Percentiles rank a stretch among this genome's conserved stretches.
These are phyloP conservation scores for Phytophthora syringae DNA, from an alignment of 352 stramenopile genomes.

Conservation along the genomic window DNA sequence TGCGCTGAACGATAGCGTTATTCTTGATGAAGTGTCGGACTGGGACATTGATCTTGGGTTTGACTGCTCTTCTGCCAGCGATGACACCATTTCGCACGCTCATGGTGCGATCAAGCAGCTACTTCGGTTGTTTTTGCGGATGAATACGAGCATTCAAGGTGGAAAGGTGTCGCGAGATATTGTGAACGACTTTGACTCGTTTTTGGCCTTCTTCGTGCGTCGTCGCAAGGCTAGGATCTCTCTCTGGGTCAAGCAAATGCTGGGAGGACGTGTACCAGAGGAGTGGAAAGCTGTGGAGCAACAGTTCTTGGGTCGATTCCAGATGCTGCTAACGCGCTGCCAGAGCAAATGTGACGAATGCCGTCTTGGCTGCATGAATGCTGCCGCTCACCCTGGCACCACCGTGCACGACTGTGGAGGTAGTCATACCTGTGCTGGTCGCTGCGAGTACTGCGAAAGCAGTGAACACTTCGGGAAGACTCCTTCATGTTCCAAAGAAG, in stretches of 20 bases:
- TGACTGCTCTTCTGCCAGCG: conserved; percentile 24
- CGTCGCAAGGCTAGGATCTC: conserved; percentile 58
- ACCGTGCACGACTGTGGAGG: conserved; percentile 57
- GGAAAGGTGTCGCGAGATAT: conserved; percentile 29
- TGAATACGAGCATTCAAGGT: conserved; percentile 4
- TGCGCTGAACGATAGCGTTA: conserved; percentile 6
- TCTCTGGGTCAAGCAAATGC: conserved; percentile 47
- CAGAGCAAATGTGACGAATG: conserved; percentile 58
- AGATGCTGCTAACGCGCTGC: conserved; percentile 65
- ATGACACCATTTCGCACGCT: conserved; percentile 24
- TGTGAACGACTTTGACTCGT: conserved; percentile 60
- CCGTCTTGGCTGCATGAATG: conserved; percentile 71
- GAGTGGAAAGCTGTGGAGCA: conserved; percentile 60
- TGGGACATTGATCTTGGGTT: conserved; percentile 57
- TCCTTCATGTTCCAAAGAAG: conserved; percentile 53
- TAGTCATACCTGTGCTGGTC: conserved; percentile 48
- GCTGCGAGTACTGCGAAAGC: conserved; percentile 61
- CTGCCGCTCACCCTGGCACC: conserved; percentile 38
- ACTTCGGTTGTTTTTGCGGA: conserved; percentile 39
- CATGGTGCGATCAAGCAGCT: conserved; percentile 36
- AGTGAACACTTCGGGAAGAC: conserved; percentile 31
- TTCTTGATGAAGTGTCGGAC: conserved; percentile 44
- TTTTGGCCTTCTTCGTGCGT: conserved; percentile 63
- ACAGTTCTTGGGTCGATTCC: conserved; percentile 50
- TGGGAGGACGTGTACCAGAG: conserved; percentile 46